phyloP scores from a whole-genome alignment of 1,284 basidiomycete genomes.

The Rhodotorula mucilaginosa region DNA sequence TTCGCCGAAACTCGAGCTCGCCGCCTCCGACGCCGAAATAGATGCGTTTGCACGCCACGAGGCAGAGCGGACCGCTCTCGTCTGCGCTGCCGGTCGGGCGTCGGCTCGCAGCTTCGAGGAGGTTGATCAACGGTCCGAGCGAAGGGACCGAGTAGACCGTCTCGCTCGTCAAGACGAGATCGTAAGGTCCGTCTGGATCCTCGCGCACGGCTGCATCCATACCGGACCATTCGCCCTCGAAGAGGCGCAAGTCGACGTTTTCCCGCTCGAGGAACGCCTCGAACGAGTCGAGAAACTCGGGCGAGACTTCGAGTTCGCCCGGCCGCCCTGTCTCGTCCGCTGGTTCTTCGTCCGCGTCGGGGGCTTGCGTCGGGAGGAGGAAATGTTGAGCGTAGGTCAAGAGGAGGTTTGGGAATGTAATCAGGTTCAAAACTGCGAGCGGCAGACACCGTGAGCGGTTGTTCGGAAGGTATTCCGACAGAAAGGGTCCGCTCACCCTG shows the following conservation, averaged over 20 bases:
- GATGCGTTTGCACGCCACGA: slow-evolving; percentile 82
- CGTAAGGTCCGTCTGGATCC: slow-evolving; percentile 53
- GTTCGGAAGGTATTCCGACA: neutral
- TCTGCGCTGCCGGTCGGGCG: neutral
- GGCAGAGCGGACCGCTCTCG: slow-evolving; percentile 50
- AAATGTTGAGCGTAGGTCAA: slow-evolving; percentile 61
- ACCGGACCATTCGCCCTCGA: slow-evolving; percentile 72
- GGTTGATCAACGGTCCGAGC: slow-evolving; percentile 63
- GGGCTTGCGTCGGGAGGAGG: slow-evolving; percentile 23
- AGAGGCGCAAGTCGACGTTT: slow-evolving; percentile 68
- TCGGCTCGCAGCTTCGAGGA: slow-evolving; percentile 46
- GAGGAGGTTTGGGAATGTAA: slow-evolving; percentile 82
- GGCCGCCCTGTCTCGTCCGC: slow-evolving; percentile 36
- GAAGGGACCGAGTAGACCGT: slow-evolving; percentile 80
- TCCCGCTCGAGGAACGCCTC: slow-evolving; percentile 57
- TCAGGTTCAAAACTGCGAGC: slow-evolving; percentile 41
- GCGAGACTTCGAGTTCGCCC: slow-evolving; percentile 64
- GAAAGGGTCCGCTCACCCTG: slow-evolving; percentile 34
- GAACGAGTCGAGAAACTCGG: slow-evolving; percentile 66
- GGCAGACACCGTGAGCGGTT: too few species aligned
- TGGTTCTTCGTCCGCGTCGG: slow-evolving; percentile 46
- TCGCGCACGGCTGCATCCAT: slow-evolving; percentile 22
- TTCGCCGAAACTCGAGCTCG: slow-evolving; percentile 65
- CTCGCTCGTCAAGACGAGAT: slow-evolving; percentile 82
- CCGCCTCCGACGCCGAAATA: slow-evolving; percentile 98